These are phyloP conservation scores for Lactarius sanguifluus DNA, from an alignment of 768 basidiomycete species.

Conservation along the genomic window DNA sequence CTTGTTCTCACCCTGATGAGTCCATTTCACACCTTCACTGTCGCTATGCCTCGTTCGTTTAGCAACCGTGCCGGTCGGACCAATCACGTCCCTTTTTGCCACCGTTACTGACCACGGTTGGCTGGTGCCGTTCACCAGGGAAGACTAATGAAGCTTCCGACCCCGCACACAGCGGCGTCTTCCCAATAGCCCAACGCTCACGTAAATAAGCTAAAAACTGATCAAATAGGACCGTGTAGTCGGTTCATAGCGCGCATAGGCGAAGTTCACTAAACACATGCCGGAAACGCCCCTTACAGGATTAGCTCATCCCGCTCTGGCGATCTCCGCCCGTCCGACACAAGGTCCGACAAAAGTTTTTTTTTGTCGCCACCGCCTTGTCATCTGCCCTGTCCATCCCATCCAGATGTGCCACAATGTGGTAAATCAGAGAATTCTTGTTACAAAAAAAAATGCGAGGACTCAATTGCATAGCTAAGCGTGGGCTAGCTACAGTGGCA, in stretches of 20 bases:
- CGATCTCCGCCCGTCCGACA: slow-evolving; percentile 3
- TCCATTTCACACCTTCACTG: slow-evolving; percentile 6
- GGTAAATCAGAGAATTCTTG: background rate
- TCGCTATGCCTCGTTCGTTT: background rate
- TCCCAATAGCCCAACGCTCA: slow-evolving; percentile 12
- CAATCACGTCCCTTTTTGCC: slow-evolving; percentile 8
- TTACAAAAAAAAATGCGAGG: background rate
- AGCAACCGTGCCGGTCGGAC: background rate
- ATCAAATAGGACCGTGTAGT: slow-evolving; percentile 13
- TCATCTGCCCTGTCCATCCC: background rate
- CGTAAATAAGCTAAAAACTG: slow-evolving; percentile 13
- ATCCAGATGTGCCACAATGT: background rate
- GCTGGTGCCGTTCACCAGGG: slow-evolving; percentile 2
- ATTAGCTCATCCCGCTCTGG: background rate
- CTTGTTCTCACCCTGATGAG: slow-evolving; percentile 21
- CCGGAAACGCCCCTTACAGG: background rate
- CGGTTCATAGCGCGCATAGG: slow-evolving; percentile 7
- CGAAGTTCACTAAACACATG: background rate
- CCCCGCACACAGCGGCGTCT: slow-evolving; percentile 17
- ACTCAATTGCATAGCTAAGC: background rate
- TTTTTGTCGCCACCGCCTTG: slow-evolving; percentile 6
- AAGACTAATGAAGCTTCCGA: slow-evolving; percentile 1
- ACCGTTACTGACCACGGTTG: slow-evolving; percentile 3
- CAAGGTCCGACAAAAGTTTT: background rate
- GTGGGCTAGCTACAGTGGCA: background rate